Conservation (phyloP, 2,329 filamentous ascomycete genomes). For the Periconia sp. region DNA sequence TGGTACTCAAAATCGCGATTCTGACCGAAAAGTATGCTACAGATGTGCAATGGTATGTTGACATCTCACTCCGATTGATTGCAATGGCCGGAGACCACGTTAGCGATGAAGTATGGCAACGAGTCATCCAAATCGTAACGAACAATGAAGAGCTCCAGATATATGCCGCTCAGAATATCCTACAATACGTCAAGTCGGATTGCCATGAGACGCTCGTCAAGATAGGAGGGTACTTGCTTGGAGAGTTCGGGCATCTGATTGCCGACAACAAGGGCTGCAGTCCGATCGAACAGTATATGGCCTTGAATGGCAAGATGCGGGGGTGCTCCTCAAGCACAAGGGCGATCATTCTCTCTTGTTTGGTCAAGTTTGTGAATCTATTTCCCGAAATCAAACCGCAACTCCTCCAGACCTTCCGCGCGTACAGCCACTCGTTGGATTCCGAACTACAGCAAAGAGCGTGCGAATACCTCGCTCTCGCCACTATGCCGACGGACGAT, state of each 20-base stretch:
- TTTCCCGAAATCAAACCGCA: slow-evolving; percentile 99
- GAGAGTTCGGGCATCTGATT: slow-evolving; percentile 96
- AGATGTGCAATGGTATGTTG: slow-evolving; percentile 98
- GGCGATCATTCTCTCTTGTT: slow-evolving; percentile 92
- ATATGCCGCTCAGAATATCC: slow-evolving; percentile 90
- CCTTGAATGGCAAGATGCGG: slow-evolving; percentile 86
- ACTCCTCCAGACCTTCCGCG: slow-evolving; percentile 84
- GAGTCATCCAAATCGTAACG: slow-evolving; percentile 97
- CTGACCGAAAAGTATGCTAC: slow-evolving; percentile 98
- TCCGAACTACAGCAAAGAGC: slow-evolving; percentile 95
- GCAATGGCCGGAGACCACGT: slow-evolving; percentile 98
- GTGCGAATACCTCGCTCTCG: slow-evolving; percentile 90
- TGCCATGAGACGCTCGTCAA: slow-evolving; percentile 98
- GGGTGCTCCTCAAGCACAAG: slow-evolving; percentile 87
- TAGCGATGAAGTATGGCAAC: slow-evolving; percentile 98
- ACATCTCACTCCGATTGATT: slow-evolving; percentile 92
- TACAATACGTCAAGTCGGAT: slow-evolving; percentile 92
- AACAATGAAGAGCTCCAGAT: slow-evolving; percentile 99
- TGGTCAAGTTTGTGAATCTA: slow-evolving; percentile 96
- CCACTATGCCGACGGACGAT: slow-evolving; percentile 86
- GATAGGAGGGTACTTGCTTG: slow-evolving; percentile 94
- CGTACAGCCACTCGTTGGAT: slow-evolving; percentile 93
- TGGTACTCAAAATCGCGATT: slow-evolving; percentile 99
- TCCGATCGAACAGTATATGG: slow-evolving; percentile 96
- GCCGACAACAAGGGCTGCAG: slow-evolving; percentile 91